Evolutionary conservation across 2,329 filamentous ascomycete species (phyloP), one percentile per base, ranked within the genome.

Genomic region (Geosmithia flava): DNA sequence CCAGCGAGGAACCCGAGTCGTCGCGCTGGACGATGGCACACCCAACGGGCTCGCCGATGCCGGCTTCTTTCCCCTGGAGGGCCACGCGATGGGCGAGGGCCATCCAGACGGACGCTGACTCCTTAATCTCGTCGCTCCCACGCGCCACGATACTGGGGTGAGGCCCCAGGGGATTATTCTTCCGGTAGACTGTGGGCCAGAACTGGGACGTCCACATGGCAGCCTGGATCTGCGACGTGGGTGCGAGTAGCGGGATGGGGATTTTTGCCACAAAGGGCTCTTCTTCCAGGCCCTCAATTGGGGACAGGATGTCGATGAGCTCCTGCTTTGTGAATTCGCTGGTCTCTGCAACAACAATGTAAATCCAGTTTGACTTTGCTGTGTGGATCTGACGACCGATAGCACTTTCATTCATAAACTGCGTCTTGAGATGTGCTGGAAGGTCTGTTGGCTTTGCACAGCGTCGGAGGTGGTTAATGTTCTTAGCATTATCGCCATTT

Each of bases 121-220:
- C 66, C 49, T 74, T 72, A 47, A 94, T 78, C 51, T 87, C 81
- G 13, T 81, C 76, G 40, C 83, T 82, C 27, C 83, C 80, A 50
- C 83, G 80, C 42, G 76, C 70, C 49, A 91, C 79, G 59, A 85
- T 77, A 58, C 81, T 80, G 52, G 87, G 87, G 59, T 94, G 87
- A 17, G 87, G 87, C 3, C 87, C 87, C 50, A 90, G 85, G 2
- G 87, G 87, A 59, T 93, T 93, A 54, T 85, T 90, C 68, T 89
- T 89, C 53, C 87, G 83, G 67, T 93, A 94, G 45, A 90, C 79
- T 1, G 83, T 85, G 13, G 87, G 87, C 87, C 87, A 94, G 62
- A 87, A 91, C 55, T 82, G 74, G 33, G 76, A 70, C 23, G 80
- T 83, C 86, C 86, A 93, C 60, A 78, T 69, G 23, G 76, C 77